phyloP scores from a whole-genome alignment of 164 flowering plant genomes.

The Nymphaea colorata region DNA sequence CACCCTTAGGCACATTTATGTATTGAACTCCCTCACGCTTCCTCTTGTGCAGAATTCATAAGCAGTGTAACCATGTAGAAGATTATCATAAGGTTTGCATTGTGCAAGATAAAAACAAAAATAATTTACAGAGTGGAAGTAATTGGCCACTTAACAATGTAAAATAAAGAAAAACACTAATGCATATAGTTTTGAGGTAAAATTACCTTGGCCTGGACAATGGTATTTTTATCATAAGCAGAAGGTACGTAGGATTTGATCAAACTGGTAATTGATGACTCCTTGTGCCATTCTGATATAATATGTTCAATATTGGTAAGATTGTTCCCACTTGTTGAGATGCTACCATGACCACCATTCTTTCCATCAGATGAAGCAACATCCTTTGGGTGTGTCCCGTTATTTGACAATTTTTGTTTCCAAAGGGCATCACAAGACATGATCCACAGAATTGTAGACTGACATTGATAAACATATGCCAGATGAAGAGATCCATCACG shows the following conservation, averaged over 20 bases:
- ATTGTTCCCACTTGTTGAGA: constrained; percentile 14
- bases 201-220: constrained; percentile 47
- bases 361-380: constrained; percentile 19
- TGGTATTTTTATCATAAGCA: constrained; percentile 28
- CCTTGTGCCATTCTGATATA: constrained; percentile 38
- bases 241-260: constrained; percentile 43
- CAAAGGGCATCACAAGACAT: constrained; percentile 57
- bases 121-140: too few relatives aligned
- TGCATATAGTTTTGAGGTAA: background rate
- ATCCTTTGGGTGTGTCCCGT: constrained; percentile 23
- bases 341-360: constrained; percentile 8
- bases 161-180: background rate
- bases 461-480: constrained; percentile 48
- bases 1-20: too few relatives aligned
- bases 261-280: constrained; percentile 33
- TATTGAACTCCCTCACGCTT: too few relatives aligned
- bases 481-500: constrained; percentile 19
- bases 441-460: constrained; percentile 47
- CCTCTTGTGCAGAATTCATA: too few relatives aligned
- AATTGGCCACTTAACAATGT: too few relatives aligned
- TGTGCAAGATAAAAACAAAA: too few relatives aligned
- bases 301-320: constrained; percentile 22
- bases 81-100: too few relatives aligned
- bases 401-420: constrained; percentile 45
- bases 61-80: too few relatives aligned